These are phyloP conservation scores for Sergeia podlipaevii DNA, from an alignment of 208 protist species.

Conservation along the genomic window DNA sequence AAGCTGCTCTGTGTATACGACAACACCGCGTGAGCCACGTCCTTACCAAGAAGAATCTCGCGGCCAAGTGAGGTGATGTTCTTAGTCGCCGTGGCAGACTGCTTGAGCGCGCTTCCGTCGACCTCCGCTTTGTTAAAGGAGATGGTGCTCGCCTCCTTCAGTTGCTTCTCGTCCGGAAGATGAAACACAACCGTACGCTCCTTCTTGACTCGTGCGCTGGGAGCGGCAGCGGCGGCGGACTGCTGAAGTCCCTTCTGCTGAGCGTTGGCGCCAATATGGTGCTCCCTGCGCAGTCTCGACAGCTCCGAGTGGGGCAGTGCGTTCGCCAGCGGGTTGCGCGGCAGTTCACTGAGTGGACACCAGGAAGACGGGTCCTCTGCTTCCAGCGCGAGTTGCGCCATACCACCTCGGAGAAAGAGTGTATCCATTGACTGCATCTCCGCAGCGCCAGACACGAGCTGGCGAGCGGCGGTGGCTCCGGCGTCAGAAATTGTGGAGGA, in stretches of 20 bases:
- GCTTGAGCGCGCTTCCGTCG: slow-evolving; percentile 45
- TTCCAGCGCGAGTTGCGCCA: slow-evolving; percentile 67
- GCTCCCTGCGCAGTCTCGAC: slow-evolving; percentile 53
- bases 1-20: slow-evolving; percentile 58
- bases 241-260: too few species aligned
- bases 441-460: slow-evolving; percentile 52
- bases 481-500: too few species aligned
- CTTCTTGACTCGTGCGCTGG: slow-evolving; percentile 27
- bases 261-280: slow-evolving; percentile 24
- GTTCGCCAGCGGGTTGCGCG: slow-evolving; percentile 14
- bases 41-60: slow-evolving; percentile 65
- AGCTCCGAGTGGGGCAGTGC: slow-evolving; percentile 39
- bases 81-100: slow-evolving; percentile 49
- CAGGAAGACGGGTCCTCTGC: slow-evolving; percentile 68
- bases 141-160: neutral
- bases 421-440: slow-evolving; percentile 67
- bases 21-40: slow-evolving; percentile 39
- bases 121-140: slow-evolving; percentile 3
- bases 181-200: slow-evolving; percentile 67
- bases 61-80: slow-evolving; percentile 77
- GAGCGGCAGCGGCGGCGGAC: neutral
- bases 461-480: slow-evolving; percentile 37
- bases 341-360: slow-evolving; percentile 58
- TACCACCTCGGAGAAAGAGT: slow-evolving; percentile 26
- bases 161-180: slow-evolving; percentile 19